phyloP scores from a whole-genome alignment of 208 protist species.

The Naegleria lovaniensis region DNA sequence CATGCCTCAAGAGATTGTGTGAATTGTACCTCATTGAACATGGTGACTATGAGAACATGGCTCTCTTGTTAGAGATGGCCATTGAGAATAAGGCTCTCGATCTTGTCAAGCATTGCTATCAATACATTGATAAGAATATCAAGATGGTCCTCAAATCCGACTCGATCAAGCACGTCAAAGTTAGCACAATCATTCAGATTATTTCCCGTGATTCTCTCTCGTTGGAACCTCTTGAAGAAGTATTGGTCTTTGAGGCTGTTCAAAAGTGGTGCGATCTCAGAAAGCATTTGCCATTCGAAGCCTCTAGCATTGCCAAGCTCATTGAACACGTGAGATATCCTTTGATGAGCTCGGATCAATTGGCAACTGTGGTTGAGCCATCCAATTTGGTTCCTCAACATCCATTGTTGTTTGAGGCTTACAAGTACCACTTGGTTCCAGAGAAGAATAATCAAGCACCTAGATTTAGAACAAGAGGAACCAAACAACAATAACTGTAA shows the following conservation, averaged over 20 bases:
- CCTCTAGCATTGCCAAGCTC: neutral
- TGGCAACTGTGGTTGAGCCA: neutral
- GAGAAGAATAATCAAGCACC: neutral
- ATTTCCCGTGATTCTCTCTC: neutral
- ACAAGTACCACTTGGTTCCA: constrained; percentile 6
- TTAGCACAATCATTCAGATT: neutral
- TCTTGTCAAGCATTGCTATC: neutral
- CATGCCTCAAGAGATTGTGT: neutral
- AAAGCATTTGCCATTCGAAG: neutral
- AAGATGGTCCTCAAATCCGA: neutral
- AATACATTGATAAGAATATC: neutral
- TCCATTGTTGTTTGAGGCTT: constrained; percentile 5
- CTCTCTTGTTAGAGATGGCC: neutral
- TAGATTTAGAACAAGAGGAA: neutral
- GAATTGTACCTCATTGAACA: neutral
- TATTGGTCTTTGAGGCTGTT: neutral
- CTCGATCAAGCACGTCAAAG: neutral
- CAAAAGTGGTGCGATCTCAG: neutral
- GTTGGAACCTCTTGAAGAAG: neutral
- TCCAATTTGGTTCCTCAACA: neutral
- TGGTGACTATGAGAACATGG: neutral
- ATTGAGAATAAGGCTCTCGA: neutral
- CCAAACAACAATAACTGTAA: too few species aligned
- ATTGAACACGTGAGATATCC: neutral
- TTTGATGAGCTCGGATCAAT: constrained; percentile 12